Evolutionary conservation across 2,329 filamentous ascomycete genomes (phyloP).

Genomic region (Parastagonospora avenae): DNA sequence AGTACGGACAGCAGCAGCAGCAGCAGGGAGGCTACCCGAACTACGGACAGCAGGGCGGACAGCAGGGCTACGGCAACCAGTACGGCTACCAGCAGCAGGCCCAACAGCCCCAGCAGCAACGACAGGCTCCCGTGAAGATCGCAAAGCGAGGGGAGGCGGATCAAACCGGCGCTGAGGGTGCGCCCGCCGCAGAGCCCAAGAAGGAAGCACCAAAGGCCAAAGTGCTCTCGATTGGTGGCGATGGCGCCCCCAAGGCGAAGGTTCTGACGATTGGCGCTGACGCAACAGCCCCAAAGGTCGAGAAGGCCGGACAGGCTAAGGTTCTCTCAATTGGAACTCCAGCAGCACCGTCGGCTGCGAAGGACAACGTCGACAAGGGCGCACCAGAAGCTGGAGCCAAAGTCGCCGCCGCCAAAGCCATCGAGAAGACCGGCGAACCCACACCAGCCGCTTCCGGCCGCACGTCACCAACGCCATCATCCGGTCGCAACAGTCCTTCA

Average conservation of each 20-base stretch:
- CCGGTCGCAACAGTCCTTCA: conserved; percentile 80
- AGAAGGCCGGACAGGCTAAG: conserved; percentile 62
- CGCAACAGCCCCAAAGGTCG: conserved; percentile 59
- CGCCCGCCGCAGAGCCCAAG: conserved; percentile 47
- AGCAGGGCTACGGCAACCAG: conserved; percentile 33
- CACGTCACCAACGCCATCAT: conserved; percentile 80
- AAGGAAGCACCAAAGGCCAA: conserved; percentile 61
- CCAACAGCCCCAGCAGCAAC: conserved; percentile 44
- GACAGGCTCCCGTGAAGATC: conserved; percentile 63
- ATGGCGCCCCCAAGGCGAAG: conserved; percentile 62
- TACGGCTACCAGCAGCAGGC: conserved; percentile 56
- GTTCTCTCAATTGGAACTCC: conserved; percentile 74
- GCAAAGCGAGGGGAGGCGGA: conserved; percentile 64
- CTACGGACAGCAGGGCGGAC: conserved; percentile 24
- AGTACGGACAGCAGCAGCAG: conserved; percentile 57
- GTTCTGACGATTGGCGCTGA: conserved; percentile 65
- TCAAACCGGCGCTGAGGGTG: conserved; percentile 54
- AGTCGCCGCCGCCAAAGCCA: conserved; percentile 83
- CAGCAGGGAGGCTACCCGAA: conserved; percentile 23
- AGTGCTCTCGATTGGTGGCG: conserved; percentile 67
- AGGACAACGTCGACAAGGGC: conserved; percentile 49
- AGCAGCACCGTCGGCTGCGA: conserved; percentile 56
- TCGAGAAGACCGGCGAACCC: conserved; percentile 84
- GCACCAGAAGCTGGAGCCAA: conserved; percentile 76
- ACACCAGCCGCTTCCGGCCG: conserved; percentile 63